A percentile compares a stretch with the other conserved stretches of the same genome.
phyloP scores from a whole-genome alignment of 345 rosid genomes.

The Arabidopsis arenosa region DNA sequence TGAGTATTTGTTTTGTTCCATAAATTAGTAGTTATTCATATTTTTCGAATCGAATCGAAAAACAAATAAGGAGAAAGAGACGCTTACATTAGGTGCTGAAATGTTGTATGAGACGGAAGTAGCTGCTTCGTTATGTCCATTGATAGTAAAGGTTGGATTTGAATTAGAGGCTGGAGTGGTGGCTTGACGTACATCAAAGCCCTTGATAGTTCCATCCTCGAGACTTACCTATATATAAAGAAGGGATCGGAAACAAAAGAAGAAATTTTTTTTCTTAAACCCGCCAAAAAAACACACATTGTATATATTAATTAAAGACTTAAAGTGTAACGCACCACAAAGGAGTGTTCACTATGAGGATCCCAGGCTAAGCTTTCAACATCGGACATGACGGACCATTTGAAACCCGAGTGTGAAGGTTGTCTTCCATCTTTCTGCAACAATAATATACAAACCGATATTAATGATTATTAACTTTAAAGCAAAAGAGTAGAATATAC shows the following conservation, averaged over 20 bases:
- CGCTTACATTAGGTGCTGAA: neutral
- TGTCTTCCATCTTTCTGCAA: neutral
- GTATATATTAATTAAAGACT: neutral
- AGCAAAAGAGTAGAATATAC: too few species aligned
- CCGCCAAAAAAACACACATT: neutral
- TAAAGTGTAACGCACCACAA: constrained; percentile 2
- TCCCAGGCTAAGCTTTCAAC: neutral
- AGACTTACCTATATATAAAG: neutral
- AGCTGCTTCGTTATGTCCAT: neutral
- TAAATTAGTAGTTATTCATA: neutral
- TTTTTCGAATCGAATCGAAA: neutral
- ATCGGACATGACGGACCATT: neutral
- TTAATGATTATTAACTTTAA: neutral
- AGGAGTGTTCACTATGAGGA: neutral
- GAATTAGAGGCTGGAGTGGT: neutral
- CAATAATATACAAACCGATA: neutral
- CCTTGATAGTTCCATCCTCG: neutral
- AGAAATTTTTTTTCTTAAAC: neutral
- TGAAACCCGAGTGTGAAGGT: neutral
- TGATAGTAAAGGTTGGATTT: neutral
- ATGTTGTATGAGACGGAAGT: constrained; percentile 11
- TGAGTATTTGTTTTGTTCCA: too few species aligned
- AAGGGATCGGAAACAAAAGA: neutral
- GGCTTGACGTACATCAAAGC: neutral
- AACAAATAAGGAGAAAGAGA: neutral